Base-by-base conservation (phyloP, 148 eudicot species). In the Rhododendron simsii region DNA sequence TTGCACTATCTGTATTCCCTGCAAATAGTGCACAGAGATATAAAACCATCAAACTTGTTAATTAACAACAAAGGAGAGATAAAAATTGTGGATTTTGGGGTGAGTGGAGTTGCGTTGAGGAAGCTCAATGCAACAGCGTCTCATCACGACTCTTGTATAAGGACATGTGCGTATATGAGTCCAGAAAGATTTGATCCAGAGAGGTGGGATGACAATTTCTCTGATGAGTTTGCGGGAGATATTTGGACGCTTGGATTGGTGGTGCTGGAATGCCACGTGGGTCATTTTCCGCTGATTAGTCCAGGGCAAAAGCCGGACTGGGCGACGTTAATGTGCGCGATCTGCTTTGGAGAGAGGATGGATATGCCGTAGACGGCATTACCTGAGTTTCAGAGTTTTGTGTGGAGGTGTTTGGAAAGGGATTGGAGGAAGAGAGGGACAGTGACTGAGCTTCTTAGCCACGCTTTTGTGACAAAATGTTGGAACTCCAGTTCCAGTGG, bases 121-220 rank as follows among this genome's bases (percentile, higher is more conserved):
- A 50, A 50, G 44, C 13, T 35, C 6, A 83, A 83, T 35, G 39
- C 13, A 7, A 20, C 30, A n/a, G 26, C 33, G 30, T n/a, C 26
- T 10, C n/a, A n/a, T 23, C 50, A 47, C 11, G 45, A 81, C 12
- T 57, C 41, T 20, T 83, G 15, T 16, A 48, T 59, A 57, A 89
- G 91, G 2, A 89, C 91, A 9, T 84, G 41, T 4, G 91, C 91
- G 0, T 89, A 89, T 50, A 89, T 89, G 91, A 89, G 91, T 44
- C 91, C 89, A 0, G 88, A 89, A 53, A 85, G 88, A 69, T 48
- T 89, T 47, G 88, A 89, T 67, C 80, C 91, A 15, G 87, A 89
- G 80, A 83, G 82, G 79, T 89, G 91, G 91, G 53, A 86, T 28
- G 88, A 83, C 23, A 75, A 63, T 1, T 35, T 5, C 13, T 87